A percentile compares a stretch with the other conserved stretches of the same genome.
phyloP scores from a whole-genome alignment of 371 early-diverging fungal genomes.

The Sporodiniella umbellata region DNA sequence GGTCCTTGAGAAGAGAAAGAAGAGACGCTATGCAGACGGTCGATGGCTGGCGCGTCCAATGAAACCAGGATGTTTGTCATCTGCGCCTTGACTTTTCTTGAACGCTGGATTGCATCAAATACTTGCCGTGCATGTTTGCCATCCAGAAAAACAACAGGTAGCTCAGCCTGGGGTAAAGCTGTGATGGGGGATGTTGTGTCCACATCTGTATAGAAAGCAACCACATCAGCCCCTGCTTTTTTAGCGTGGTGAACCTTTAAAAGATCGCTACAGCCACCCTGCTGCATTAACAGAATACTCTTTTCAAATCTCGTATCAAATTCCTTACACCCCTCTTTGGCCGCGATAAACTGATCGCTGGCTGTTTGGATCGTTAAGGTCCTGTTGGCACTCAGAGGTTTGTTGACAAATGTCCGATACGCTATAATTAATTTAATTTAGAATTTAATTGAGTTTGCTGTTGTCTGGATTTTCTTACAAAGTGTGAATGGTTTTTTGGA shows the following conservation, averaged over 20 bases:
- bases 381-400: slow-evolving; percentile 1
- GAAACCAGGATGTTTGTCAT: slow-evolving; percentile 21
- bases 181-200: slow-evolving; percentile 5
- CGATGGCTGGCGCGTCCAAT: slow-evolving; percentile 8
- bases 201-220: slow-evolving; percentile 37
- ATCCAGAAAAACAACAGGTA: slow-evolving; percentile 42
- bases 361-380: slow-evolving; percentile 7
- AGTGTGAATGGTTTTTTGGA: neutral
- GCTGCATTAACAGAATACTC: slow-evolving; percentile 40
- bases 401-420: slow-evolving; percentile 22
- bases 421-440: slow-evolving; percentile 3
- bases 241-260: slow-evolving; percentile 41
- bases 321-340: slow-evolving; percentile 11
- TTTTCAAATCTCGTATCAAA: slow-evolving; percentile 5
- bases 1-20: slow-evolving; percentile 46
- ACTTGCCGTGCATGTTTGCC: slow-evolving; percentile 16
- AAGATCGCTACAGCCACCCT: slow-evolving; percentile 43
- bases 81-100: slow-evolving; percentile 6
- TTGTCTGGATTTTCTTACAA: neutral
- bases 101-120: neutral
- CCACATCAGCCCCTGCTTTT: slow-evolving; percentile 45
- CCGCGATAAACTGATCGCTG: slow-evolving; percentile 8
- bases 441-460: neutral
- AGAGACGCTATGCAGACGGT: slow-evolving; percentile 13
- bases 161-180: neutral